Evolutionary conservation across 2,329 filamentous ascomycete genomes (phyloP), one percentile per base, ranked within the genome.

Genomic region (Dothistroma septosporum): DNA sequence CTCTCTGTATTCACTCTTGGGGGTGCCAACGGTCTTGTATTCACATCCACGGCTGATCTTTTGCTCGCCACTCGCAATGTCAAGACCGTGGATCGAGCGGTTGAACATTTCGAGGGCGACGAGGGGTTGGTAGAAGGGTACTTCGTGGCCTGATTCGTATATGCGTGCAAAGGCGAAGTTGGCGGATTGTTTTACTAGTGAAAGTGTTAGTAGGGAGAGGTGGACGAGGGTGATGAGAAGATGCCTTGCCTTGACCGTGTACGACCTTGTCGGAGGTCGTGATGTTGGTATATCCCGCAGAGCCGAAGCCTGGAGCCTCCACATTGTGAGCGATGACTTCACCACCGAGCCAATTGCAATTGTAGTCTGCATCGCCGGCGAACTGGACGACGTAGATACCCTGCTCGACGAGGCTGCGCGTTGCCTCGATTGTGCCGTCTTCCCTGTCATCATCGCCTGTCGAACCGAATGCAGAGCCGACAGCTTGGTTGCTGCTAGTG

Each of bases 381-480:
- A 77, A 80, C 48, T 77, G 67, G 37, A 76, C 72, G 5, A 80
- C 74, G 55, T 76, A 75, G 14, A 80, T 70, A 5, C 76, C 76
- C 14, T 75, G 70, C 49, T 69, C 70, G 0, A 80, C 66, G 12
- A 81, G 64, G 53, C 73, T 72, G 46, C 68, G 65, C 53, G 77
- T 73, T 7, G 75, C 78, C 28, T 76, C 76, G 21, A 81, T 73
- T 0, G 76, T 78, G 32, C 74, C 75, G 21, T 74, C 73, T 55
- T 78, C 75, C 12, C 80, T 74, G 56, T 76, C 79, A 60, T 82
- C 80, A 61, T 84, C 82, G 11, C 81, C 81, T 0, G 80, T 82
- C 11, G 66, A 73, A 0, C 68, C 70, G 66, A 84, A 84, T 0
- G 79, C 78, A 4, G 61, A 65, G 44, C 69, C 68, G 1, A 83